These are phyloP conservation scores for Scutellaria minor DNA, from an alignment of 257 asterid genomes.

Conservation along the genomic window DNA sequence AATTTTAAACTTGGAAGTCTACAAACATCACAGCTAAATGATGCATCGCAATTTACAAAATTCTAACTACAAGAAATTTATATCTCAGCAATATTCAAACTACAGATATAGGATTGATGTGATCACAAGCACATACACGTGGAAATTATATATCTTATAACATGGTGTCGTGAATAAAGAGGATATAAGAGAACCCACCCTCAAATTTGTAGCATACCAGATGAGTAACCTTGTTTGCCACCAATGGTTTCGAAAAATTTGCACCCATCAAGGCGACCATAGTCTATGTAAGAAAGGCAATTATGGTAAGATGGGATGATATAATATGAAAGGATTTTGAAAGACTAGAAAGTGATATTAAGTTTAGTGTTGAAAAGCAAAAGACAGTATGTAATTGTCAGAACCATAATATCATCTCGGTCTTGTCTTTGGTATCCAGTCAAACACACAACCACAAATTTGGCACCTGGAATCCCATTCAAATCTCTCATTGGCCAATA, in stretches of 20 bases:
- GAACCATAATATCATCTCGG: constrained; percentile 88
- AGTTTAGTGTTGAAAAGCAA: constrained; percentile 26
- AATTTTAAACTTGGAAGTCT: not conserved
- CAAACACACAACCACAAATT: constrained; percentile 70
- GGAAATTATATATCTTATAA: constrained; percentile 10
- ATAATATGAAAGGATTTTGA: not conserved
- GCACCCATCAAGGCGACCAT: constrained; percentile 98
- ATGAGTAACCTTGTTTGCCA: constrained; percentile 83
- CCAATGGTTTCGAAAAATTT: constrained; percentile 78
- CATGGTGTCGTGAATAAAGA: constrained; percentile 4
- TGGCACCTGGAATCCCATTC: constrained; percentile 85
- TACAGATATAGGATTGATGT: not conserved
- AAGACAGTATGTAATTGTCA: constrained; percentile 31
- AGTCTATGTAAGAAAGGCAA: constrained; percentile 48
- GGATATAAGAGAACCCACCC: constrained; percentile 52
- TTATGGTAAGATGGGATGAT: constrained; percentile 31
- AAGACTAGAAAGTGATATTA: not conserved
- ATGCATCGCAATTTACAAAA: not conserved
- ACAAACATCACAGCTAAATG: constrained; percentile 8
- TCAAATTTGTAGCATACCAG: constrained; percentile 94
- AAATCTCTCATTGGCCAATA: constrained; percentile 72
- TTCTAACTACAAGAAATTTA: not conserved
- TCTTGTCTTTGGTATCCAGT: constrained; percentile 84
- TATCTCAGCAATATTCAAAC: not conserved
- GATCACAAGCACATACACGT: constrained; percentile 1